Conservation (phyloP, 2,329 filamentous ascomycete species). For the Cytospora schulzeri region DNA sequence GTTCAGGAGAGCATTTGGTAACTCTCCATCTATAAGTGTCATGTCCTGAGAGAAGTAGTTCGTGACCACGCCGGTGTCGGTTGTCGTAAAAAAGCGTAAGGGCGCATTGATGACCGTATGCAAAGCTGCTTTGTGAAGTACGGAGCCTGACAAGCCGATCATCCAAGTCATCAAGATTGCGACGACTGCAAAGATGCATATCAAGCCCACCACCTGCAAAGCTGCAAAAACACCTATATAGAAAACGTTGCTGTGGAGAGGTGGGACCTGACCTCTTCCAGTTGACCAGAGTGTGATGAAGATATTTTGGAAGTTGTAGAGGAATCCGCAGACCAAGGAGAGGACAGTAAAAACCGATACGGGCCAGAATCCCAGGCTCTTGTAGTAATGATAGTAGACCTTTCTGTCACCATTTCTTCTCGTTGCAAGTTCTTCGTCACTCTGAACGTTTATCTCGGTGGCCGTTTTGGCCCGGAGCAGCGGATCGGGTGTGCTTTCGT, state of each 20-base stretch:
- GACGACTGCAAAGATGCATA: conserved; percentile 14
- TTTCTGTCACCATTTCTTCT: conserved; percentile 26
- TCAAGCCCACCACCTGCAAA: not conserved
- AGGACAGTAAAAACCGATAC: conserved; percentile 31
- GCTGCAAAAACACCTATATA: not conserved
- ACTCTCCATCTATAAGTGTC: conserved; percentile 42
- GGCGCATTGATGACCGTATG: conserved; percentile 38
- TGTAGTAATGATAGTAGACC: conserved; percentile 41
- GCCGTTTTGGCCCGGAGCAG: conserved; percentile 21
- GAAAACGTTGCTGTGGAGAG: conserved; percentile 19
- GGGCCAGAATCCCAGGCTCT: conserved; percentile 31
- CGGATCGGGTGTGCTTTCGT: not conserved
- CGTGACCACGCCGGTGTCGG: conserved; percentile 33
- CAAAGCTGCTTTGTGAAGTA: conserved; percentile 34
- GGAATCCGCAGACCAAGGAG: conserved; percentile 33
- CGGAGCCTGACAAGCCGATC: conserved; percentile 5
- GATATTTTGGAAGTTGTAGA: conserved; percentile 36
- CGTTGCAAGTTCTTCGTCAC: not conserved
- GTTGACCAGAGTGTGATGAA: conserved; percentile 35
- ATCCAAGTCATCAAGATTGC: not conserved
- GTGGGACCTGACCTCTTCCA: not conserved
- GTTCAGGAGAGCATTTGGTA: conserved; percentile 38
- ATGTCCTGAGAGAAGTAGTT: conserved; percentile 40
- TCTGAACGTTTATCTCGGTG: not conserved
- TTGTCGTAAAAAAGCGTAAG: conserved; percentile 32